Percentiles rank a stretch among this genome's conserved stretches.
phyloP scores from a whole-genome alignment of 306 rosid species.

The Vigna reflexopilosa region DNA sequence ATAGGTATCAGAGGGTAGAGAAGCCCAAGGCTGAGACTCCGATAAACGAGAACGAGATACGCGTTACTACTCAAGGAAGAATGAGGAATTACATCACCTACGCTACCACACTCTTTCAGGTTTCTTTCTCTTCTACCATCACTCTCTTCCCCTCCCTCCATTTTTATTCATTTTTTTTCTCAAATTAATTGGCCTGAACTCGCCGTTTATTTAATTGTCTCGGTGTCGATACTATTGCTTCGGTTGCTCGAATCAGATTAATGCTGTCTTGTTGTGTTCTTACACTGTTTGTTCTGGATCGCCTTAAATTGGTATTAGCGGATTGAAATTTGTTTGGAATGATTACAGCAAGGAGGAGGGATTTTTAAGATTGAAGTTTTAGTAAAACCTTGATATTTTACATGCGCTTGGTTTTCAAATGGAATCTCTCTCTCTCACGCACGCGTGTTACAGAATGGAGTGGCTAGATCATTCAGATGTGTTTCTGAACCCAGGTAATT shows the following conservation, averaged over 20 bases:
- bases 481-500: neutral
- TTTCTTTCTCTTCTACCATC: neutral
- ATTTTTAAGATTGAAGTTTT: neutral
- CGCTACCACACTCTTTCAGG: conserved; percentile 92
- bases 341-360: neutral
- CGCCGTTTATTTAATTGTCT: neutral
- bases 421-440: neutral
- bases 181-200: neutral
- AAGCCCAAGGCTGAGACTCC: conserved; percentile 72
- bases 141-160: neutral
- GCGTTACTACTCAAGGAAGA: conserved; percentile 87
- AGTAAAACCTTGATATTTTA: neutral
- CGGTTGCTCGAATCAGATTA: neutral
- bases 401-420: neutral
- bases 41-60: conserved; percentile 89
- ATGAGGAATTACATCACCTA: conserved; percentile 88
- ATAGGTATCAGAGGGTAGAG: conserved; percentile 93
- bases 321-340: neutral
- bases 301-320: neutral
- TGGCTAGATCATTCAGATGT: neutral
- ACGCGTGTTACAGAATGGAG: neutral
- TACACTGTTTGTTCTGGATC: neutral
- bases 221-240: neutral
- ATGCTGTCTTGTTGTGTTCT: neutral
- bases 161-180: neutral